These are phyloP conservation scores for Telfairia occidentalis DNA, from an alignment of 331 rosid species.

Conservation along the genomic window DNA sequence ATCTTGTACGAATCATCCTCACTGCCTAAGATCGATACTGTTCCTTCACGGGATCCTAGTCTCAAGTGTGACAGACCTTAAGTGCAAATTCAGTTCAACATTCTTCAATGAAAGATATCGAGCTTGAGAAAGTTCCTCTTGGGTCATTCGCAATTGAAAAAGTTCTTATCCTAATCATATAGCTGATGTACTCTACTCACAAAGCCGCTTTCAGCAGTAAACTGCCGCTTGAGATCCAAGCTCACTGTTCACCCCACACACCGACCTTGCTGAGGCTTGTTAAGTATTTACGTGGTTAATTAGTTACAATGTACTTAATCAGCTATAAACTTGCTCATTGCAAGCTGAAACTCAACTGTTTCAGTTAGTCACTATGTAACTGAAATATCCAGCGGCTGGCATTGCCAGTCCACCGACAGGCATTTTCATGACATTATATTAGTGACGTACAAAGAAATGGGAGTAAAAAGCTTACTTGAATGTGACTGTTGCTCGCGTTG, in stretches of 20 bases:
- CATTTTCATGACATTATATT: not conserved
- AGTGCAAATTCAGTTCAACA: not conserved
- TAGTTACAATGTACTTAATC: not conserved
- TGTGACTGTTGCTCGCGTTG: constrained; percentile 48
- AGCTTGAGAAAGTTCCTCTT: not conserved
- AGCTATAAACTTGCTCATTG: not conserved
- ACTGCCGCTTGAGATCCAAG: not conserved
- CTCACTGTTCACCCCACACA: no score
- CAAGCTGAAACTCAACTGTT: not conserved
- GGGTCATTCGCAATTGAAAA: not conserved
- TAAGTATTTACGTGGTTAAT: not conserved
- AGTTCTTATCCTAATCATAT: not conserved
- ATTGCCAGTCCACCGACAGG: not conserved
- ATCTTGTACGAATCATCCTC: no score
- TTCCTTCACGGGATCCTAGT: not conserved
- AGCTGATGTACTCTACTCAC: not conserved
- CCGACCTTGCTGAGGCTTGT: not conserved
- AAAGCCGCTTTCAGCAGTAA: not conserved
- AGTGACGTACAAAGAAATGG: not conserved
- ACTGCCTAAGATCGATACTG: no score
- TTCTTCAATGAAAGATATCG: not conserved
- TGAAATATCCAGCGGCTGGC: not conserved
- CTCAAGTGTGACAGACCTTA: not conserved
- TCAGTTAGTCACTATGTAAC: not conserved
- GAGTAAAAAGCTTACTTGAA: constrained; percentile 38